phyloP scores from a whole-genome alignment of 768 basidiomycete genomes.

The Russula sp. region DNA sequence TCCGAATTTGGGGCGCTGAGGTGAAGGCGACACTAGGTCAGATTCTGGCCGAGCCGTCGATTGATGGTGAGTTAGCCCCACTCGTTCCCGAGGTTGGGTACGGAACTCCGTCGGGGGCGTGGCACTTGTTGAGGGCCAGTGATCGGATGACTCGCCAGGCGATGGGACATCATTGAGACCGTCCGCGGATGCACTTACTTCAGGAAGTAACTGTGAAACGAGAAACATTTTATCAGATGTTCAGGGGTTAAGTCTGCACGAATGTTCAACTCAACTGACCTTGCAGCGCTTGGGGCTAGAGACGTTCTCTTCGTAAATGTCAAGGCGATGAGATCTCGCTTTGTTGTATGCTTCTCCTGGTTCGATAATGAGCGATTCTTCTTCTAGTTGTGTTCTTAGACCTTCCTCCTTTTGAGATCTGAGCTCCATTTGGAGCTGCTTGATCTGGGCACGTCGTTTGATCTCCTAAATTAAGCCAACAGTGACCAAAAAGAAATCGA shows the following conservation, averaged over 20 bases:
- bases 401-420: neutral
- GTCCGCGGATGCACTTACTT: neutral
- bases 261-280: conserved; percentile 3
- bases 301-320: conserved; percentile 6
- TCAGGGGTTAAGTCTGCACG: neutral
- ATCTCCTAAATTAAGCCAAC: conserved; percentile 1
- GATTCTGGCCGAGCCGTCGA: neutral
- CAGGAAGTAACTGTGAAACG: neutral
- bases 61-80: neutral
- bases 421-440: conserved; percentile 15
- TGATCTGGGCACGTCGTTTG: conserved; percentile 22
- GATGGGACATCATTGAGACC: neutral
- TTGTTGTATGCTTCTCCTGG: conserved; percentile 1
- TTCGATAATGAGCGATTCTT: conserved; percentile 19
- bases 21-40: neutral
- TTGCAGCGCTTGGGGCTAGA: neutral
- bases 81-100: neutral
- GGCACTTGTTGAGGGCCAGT: neutral
- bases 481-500: neutral
- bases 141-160: neutral
- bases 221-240: neutral
- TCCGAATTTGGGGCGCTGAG: conserved; percentile 17
- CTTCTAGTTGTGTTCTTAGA: conserved; percentile 1
- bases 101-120: neutral
- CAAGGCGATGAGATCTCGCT: conserved; percentile 18